Base-by-base conservation (phyloP, 179 eudicot species). In the Kewa caespitosa region DNA sequence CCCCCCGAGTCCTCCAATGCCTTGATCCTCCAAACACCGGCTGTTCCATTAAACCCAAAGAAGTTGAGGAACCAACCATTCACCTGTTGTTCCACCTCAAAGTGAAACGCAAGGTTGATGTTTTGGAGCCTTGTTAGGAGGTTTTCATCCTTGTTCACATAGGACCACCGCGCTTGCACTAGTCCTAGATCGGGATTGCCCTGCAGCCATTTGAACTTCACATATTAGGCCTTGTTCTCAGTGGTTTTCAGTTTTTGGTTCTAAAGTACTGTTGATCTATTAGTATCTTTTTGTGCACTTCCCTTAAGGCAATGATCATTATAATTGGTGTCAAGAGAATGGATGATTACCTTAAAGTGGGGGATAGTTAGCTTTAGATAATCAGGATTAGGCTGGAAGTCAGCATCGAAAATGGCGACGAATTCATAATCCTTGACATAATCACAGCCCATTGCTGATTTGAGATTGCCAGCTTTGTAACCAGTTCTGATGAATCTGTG, bases 11-110 rank as follows among this genome's bases (percentile, higher is more conserved):
- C 91, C 78, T 89, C 93, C 27, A 89, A 80, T 12, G 93, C 88
- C 77, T 83, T 83, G 73, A 89, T 89, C 80, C 93, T 84, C 93
- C 93, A 89, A 10, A 89, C 89, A 32, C 93, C 93, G 20, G 93
- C 93, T 2, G 93, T 89, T 36, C 93, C 93, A 69, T 89, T 89
- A 75, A 89, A 89, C 34, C 93, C 93, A 48, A 89, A 89, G 84
- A 89, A 89, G 82, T 85, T 85, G 13, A 90, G 81, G 73, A 50
- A 88, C 79, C 74, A 57, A n/a, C 94, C 94, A 74, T 90, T 90
- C 0, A 90, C 94, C 85, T 90, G 94, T 75, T 90, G 94, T 67
- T 90, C 94, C 14, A 90, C 94, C 76, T 90, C 94, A 46, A 90
- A 90, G 80, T 90, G 94, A 84, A 90, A 90, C 86, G 90, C 86